Conservation (phyloP, 2,329 filamentous ascomycete species). For the Alternaria rosae region DNA sequence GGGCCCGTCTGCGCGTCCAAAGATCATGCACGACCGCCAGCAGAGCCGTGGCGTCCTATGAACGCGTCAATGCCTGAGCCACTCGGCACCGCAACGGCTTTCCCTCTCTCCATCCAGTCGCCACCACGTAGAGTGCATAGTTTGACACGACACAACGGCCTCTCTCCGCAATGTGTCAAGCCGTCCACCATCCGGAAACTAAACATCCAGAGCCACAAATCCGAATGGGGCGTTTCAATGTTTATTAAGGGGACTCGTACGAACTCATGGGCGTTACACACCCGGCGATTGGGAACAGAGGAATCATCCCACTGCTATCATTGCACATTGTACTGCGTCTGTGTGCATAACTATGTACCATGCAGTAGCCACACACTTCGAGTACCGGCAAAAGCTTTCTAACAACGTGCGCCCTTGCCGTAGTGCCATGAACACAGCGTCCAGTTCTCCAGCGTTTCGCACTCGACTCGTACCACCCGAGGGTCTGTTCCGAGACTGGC, state of each 20-base stretch:
- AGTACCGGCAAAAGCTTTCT: neutral
- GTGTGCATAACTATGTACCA: neutral
- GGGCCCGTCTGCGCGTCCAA: slow-evolving; percentile 17
- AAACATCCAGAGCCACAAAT: slow-evolving; percentile 13
- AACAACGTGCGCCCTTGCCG: neutral
- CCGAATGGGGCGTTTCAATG: slow-evolving; percentile 9
- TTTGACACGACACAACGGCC: slow-evolving; percentile 3
- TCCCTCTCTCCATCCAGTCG: neutral
- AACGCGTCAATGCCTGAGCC: slow-evolving; percentile 17
- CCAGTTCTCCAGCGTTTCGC: slow-evolving; percentile 6
- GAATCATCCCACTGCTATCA: neutral
- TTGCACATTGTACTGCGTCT: neutral
- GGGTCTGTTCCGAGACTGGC: slow-evolving; percentile 8
- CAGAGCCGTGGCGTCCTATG: slow-evolving; percentile 22
- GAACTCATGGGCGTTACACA: neutral
- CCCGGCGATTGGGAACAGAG: neutral
- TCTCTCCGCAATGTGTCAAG: slow-evolving; percentile 7
- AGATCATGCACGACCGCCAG: slow-evolving; percentile 19
- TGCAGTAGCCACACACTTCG: neutral
- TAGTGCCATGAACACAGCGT: neutral
- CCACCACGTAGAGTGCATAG: neutral
- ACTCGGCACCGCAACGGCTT: slow-evolving; percentile 8
- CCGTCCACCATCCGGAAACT: slow-evolving; percentile 9
- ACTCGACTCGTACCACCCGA: slow-evolving; percentile 13
- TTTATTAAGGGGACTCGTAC: slow-evolving; percentile 10